A percentile compares a stretch with the other conserved stretches of the same genome.
Conservation (phyloP, 768 basidiomycete species). For the Suillus bovinus region DNA sequence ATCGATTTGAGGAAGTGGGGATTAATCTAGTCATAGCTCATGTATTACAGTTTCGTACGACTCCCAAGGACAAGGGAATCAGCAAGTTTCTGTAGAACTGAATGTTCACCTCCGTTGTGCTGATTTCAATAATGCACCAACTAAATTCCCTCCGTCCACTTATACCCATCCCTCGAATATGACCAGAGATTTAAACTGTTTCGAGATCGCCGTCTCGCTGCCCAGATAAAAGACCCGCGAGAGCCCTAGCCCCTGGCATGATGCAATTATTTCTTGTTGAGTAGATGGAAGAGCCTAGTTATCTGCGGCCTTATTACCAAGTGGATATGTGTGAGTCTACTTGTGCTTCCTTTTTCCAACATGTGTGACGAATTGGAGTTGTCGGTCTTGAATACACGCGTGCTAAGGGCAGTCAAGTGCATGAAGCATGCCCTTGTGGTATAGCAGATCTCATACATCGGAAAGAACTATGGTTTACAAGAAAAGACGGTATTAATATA, state of each 20-base stretch:
- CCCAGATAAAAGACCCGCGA: conserved; percentile 30
- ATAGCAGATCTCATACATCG: not conserved
- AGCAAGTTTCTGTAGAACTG: no score
- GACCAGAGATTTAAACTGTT: not conserved
- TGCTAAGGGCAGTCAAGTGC: not conserved
- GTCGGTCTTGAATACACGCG: no score
- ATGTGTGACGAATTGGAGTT: not conserved
- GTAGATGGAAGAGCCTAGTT: conserved; percentile 44
- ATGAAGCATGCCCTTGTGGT: not conserved
- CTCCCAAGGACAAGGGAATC: no score
- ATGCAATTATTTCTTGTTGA: conserved; percentile 27
- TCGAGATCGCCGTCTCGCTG: conserved; percentile 24
- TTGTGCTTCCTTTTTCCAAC: not conserved
- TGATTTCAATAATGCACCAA: no score
- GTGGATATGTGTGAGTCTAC: not conserved
- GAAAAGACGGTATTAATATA: not conserved
- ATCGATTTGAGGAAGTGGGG: not conserved
- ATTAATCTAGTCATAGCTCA: no score
- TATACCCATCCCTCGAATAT: no score
- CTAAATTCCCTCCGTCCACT: no score
- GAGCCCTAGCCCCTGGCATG: conserved; percentile 26
- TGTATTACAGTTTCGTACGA: no score
- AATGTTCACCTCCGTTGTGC: no score
- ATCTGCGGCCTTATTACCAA: not conserved
- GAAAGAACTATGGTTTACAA: conserved; percentile 1